Conservation (phyloP, 352 stramenopile genomes). For the Pythium sp. region DNA sequence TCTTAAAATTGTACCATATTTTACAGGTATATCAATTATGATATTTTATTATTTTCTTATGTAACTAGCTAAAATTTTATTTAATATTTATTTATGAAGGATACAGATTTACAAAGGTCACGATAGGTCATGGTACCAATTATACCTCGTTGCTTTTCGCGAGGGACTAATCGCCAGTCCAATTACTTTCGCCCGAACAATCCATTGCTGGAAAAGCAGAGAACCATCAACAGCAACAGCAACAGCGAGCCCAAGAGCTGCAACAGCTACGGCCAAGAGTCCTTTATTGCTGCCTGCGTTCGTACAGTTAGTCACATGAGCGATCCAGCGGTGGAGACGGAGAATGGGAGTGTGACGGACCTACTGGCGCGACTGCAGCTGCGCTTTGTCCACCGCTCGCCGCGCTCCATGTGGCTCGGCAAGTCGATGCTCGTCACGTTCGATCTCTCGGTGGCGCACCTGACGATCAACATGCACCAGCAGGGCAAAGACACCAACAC, state of each 20-base stretch:
- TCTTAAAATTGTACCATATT: not conserved
- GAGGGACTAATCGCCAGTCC: not conserved
- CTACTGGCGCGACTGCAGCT: constrained; percentile 16
- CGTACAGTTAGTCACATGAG: not conserved
- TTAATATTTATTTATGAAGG: not conserved
- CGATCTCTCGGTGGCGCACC: constrained; percentile 9
- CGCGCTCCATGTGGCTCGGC: constrained; percentile 18
- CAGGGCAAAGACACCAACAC: not conserved
- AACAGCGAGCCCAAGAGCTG: not conserved
- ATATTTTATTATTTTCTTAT: too few species aligned
- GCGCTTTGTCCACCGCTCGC: constrained; percentile 18
- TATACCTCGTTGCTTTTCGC: not conserved
- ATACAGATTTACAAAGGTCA: not conserved
- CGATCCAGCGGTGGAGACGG: not conserved
- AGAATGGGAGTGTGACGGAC: constrained; percentile 3
- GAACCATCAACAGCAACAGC: not conserved
- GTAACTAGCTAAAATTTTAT: too few species aligned
- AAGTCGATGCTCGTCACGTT: constrained; percentile 11
- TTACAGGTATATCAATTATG: not conserved
- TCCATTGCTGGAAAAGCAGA: not conserved
- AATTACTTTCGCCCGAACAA: not conserved
- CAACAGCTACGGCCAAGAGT: not conserved
- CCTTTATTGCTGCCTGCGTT: not conserved
- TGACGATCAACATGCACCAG: constrained; percentile 13
- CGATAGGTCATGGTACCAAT: not conserved